phyloP scores from a whole-genome alignment of 345 rosid genomes.

The Hibiscus syriacus region DNA sequence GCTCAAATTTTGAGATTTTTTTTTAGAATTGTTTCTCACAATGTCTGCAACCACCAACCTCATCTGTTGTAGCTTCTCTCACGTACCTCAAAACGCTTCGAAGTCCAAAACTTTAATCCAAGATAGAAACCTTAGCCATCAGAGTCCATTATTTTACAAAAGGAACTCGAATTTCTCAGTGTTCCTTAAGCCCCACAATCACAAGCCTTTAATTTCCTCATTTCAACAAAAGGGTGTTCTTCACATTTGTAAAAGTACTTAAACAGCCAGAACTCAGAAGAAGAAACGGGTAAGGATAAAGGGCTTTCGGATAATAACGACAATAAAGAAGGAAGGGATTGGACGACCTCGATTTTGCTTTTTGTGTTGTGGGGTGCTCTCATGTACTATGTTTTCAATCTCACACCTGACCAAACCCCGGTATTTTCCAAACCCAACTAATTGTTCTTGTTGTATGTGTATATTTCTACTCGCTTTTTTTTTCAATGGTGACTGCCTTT shows the following conservation, averaged over 20 bases:
- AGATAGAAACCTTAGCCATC: constrained; percentile 8
- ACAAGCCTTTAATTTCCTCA: constrained; percentile 2
- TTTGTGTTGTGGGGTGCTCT: constrained; percentile 68
- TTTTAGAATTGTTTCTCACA: background rate
- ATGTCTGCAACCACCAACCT: constrained; percentile 37
- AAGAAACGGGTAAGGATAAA: constrained; percentile 24
- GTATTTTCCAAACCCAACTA: constrained; percentile 22
- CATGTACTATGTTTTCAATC: constrained; percentile 67
- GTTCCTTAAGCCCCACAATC: constrained; percentile 13
- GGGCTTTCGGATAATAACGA: constrained; percentile 4
- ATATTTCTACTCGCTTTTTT: no score
- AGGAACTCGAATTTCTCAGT: constrained; percentile 13
- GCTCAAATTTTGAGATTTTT: background rate
- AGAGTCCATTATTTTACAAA: background rate
- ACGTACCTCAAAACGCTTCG: constrained; percentile 22
- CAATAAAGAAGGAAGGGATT: constrained; percentile 41
- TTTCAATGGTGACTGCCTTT: background rate
- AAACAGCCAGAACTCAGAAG: constrained; percentile 40
- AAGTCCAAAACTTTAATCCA: constrained; percentile 17
- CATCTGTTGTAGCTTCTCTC: constrained; percentile 51
- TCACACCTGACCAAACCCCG: constrained; percentile 74
- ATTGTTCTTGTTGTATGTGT: no score
- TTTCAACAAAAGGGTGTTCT: constrained; percentile 20
- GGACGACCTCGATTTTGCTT: constrained; percentile 73
- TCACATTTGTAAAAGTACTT: constrained; percentile 37